Evolutionary conservation across 148 eudicot species (phyloP), one percentile per base, ranked within the genome.

Genomic region (Cornus kousa): DNA sequence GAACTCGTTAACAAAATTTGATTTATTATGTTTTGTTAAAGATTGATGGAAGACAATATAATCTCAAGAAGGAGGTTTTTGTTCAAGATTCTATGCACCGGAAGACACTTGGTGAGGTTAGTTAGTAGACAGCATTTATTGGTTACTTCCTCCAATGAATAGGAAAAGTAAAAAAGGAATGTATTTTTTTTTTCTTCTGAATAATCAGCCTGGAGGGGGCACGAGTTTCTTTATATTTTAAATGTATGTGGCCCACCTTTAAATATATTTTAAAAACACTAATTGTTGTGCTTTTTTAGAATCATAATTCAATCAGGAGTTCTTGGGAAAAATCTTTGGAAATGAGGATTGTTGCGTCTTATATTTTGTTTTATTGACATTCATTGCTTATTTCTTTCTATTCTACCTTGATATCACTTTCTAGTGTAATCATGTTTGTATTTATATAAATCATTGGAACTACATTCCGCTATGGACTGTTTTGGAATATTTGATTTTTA

Each of bases 1-100:
- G 64, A 57, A 57, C 14, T 57, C 5, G 14, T 57, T 57, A 12
- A 60, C 65, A 74, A 12, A 37, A 76, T 68, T 74, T 78, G 69
- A 72, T 81, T 79, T 20, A 12, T 62, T 74, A 62, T 76, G 57
- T 57, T 74, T 83, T 79, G 28, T 48, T 78, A 53, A 79, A 97
- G 99, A 90, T 94, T 86, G 99, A 97, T 91, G 85, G 88, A 77
- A 94, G 91, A 80, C 95, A 94, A 40, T 67, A 78, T 74, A 86
- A 86, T 89, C 92, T 94, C 74, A 92, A 88, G 80, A 94, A 88
- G 83, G 99, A 97, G 76, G 99, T 97, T 75, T 84, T 94, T 13
- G 79, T 83, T 71, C 99, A 97, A 86, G 99, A 97, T 80, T 90
- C 95, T 31, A 97, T 88, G 90, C 98, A 97, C 80, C 89, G 98